Base-by-base conservation (phyloP, 1,139 yeast species). In the Diutina sp. region DNA sequence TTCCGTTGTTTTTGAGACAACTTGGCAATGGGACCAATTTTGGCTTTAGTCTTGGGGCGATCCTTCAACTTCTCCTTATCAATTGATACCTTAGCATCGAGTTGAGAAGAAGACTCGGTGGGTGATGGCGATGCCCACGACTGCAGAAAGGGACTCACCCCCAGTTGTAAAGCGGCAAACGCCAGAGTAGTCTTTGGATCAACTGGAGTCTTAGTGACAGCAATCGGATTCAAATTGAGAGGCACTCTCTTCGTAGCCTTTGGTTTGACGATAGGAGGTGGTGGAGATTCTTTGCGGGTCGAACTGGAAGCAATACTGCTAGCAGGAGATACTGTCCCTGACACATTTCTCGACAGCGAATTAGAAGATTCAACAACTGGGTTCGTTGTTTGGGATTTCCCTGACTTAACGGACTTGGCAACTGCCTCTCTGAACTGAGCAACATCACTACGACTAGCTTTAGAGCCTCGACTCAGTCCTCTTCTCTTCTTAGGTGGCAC, bases 1-100 rank as follows among this genome's bases (percentile, higher is more conserved):
- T 77, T 78, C 35, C 84, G 65, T 63, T 80, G 84, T 62, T 78
- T 79, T 61, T 81, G 85, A 1, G 85, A 79, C 8, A 79, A 62
- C 60, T 72, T 70, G 32, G 66, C 60, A 1, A 69, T 66, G 0
- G 78, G 77, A 0, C 73, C 73, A 29, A 75, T 65, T 61, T 69
- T 74, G 9, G 66, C 53, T 29, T 16, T 14, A 6, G 53, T 3
- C 44, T 50, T 50, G 41, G 41, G 4, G 11, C 41, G 41, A 5
- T 35, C 41, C 41, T 35, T 12, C 6, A 35, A n/a, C 4, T 35
- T 35, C 6, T 12, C n/a, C n/a, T 35, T 35, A 5, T 35, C 41
- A 11, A 35, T 35, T 11, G 41, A 35, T 9, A 11, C 41, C 41
- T 35, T 35, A 1, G 14, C 2, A 2, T 35, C 41, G 14, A 12